Evolutionary conservation across 192 early-diverging fungal species (phyloP), one percentile per base, ranked within the genome.

Genomic region (Bifiguratus adelaidae): DNA sequence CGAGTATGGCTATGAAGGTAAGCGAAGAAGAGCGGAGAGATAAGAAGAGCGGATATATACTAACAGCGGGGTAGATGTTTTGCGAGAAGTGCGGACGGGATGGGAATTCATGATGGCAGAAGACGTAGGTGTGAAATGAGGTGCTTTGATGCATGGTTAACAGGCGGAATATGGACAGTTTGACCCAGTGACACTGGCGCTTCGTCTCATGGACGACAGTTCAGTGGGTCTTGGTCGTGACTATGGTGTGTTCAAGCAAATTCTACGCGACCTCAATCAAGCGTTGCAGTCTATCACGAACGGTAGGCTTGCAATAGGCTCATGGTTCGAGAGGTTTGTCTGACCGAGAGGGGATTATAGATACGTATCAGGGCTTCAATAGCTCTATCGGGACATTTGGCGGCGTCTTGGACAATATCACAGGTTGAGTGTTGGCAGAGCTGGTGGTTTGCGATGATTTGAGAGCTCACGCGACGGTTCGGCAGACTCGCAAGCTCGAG

Each of bases 361-460:
- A 85, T 43, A 86, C 83, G 55, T 86, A 88, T 46, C 75, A 77
- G 26, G 83, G 86, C 8, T 88, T 88, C 50, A 88, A 85, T 47
- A 77, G 80, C 35, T 86, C 86, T 5, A 88, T 88, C 52, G 65
- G 83, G 62, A 83, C 81, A 36, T 88, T 84, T 48, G 80, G 86
- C 16, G 86, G 82, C 12, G 74, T 88, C 9, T 69, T 84, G 26
- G 74, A 83, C 24, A 76, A 77, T 49, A 80, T 88, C 47, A 64
- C 70, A 34, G 77, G 71, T 11, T 48, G 45, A 27, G 5, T 33
- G 15, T 7, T 47, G 9, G 11, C 26, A 15, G 19, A 37, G 9
- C 21, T 27, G 7, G 9, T 47, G 6, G 22, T 40, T 40, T 40
- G 13, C 37, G 37, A 48, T 29, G 13, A 4, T 28, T 6, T 28